Base-by-base conservation (phyloP, 2,329 filamentous ascomycete genomes). In the Trichoderma endophyticum region DNA sequence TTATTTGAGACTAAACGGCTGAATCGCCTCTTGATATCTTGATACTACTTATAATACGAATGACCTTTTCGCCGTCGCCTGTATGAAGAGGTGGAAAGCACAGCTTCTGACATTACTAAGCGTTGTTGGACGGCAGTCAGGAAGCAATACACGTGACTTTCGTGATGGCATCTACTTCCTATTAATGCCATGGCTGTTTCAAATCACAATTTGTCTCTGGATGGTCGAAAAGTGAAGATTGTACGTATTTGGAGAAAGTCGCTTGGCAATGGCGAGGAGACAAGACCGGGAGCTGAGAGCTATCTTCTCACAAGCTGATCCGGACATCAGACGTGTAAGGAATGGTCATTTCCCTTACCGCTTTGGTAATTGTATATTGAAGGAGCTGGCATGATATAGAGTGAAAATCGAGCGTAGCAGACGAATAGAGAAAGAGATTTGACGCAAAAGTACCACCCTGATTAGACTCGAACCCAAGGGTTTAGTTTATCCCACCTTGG, bases 231-330 rank as follows among this genome's bases (percentile, higher is more conserved):
- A 18, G 36, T 39, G 6, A 43, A 8, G 39, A 2, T 2, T n/a
- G 7, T 43, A 1, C 7, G 3, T n/a, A 1, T 43, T n/a, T 9
- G 18, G 1, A 2, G 15, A 43, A 3, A 9, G 15, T 3, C 1
- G 1, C 3, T 43, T n/a, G 39, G 39, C 15, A 9, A 2, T 43
- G 7, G 39, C 3, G 39, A 43, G 36, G 36, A 39, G 7, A 43
- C 18, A 43, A 9, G 0, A 4, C 39, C 3, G 39, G 15, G 15
- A n/a, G 39, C 39, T 9, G 39, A 43, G 39, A n/a, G 7, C 1
- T 9, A 9, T 4, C 1, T 3, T n/a, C 39, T n/a, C 39, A 43
- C 1, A 43, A 1, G 39, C 39, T 0, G 39, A 43, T 43, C 1
- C 39, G 39, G 39, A 39, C 7, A 2, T 1, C 15, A 39, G 36